Evolutionary conservation across 352 stramenopile species (phyloP), one percentile per base, ranked within the genome.

Genomic region (Phytophthora multivora): DNA sequence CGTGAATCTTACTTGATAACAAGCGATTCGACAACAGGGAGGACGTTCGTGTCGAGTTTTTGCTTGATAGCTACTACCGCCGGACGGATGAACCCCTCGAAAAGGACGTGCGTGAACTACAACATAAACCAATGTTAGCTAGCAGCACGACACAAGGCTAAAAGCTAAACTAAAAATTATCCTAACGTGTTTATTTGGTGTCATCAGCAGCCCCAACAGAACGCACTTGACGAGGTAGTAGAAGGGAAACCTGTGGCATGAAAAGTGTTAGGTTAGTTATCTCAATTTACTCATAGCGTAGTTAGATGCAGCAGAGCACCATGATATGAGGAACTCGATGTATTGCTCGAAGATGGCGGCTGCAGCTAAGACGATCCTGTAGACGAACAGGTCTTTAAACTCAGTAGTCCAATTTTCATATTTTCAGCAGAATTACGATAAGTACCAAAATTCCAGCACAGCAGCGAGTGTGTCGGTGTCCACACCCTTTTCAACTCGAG

Each of bases 141-240:
- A 31, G 26, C 42, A 19, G 39, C 16, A 41, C 39, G 12, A 11
- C 2, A 28, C 18, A 19, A 47, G 38, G 10, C 26, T 18, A 38
- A 47, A 25, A n/a, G 7, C 3, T 21, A 23, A 23, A 23, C 21
- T 23, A 23, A 23, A 23, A 23, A 23, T 39, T 23, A 23, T 33
- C 31, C 3, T 9, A 48, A 86, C 82, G 40, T 91, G 86, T 46
- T 79, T 80, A 51, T 75, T 83, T 35, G 82, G 82, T 33, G 73
- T 73, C 39, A 91, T 61, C 53, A 90, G 45, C 12, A 91, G 63
- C 2, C 71, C 78, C 25, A 89, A 56, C 19, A 89, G 59, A 36
- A 69, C 38, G 43, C 80, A 88, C 64, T 91, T 91, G 80, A 86
- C 86, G 16, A 91, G 55, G 51, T 89, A 91, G 64, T 86, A 91